phyloP scores from a whole-genome alignment of 2,329 filamentous ascomycete genomes.

The Colletotrichum sp. region DNA sequence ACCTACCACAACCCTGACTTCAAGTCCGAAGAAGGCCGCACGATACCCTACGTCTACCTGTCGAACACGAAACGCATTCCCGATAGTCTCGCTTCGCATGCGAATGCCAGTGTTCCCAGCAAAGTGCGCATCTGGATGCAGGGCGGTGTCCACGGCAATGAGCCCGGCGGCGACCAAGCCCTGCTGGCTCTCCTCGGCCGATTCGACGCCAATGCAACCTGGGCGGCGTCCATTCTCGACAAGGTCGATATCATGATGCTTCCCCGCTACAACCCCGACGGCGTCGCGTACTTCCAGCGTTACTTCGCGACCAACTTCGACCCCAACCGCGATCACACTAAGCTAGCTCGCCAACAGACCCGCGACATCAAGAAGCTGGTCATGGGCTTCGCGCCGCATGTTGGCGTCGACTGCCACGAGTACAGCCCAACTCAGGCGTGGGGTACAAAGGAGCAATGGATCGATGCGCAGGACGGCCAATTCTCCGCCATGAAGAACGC shows the following conservation, averaged over 20 bases:
- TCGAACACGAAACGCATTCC: background rate
- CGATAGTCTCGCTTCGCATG: background rate
- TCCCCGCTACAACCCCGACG: conserved; percentile 38
- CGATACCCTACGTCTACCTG: conserved; percentile 25
- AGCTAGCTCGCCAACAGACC: conserved; percentile 35
- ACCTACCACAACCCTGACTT: conserved; percentile 25
- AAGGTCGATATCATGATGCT: conserved; percentile 33
- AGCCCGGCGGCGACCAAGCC: conserved; percentile 35
- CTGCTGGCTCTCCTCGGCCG: conserved; percentile 34
- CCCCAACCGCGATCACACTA: conserved; percentile 38
- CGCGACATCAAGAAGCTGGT: conserved; percentile 33
- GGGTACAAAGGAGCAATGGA: conserved; percentile 27
- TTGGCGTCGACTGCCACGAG: conserved; percentile 38
- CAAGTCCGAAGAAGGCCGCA: conserved; percentile 27
- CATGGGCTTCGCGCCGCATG: conserved; percentile 30
- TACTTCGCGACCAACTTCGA: conserved; percentile 31
- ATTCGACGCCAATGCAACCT: conserved; percentile 30
- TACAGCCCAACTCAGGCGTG: conserved; percentile 25
- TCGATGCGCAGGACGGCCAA: conserved; percentile 30
- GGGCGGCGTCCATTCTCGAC: conserved; percentile 31
- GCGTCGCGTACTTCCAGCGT: conserved; percentile 37
- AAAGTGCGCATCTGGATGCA: conserved; percentile 37
- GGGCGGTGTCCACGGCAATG: conserved; percentile 36
- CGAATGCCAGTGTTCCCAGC: conserved; percentile 12
- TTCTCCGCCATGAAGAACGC: conserved; percentile 39